These are phyloP conservation scores for Backusella mclennaniae DNA, from an alignment of 192 early-diverging fungal species.

Conservation along the genomic window DNA sequence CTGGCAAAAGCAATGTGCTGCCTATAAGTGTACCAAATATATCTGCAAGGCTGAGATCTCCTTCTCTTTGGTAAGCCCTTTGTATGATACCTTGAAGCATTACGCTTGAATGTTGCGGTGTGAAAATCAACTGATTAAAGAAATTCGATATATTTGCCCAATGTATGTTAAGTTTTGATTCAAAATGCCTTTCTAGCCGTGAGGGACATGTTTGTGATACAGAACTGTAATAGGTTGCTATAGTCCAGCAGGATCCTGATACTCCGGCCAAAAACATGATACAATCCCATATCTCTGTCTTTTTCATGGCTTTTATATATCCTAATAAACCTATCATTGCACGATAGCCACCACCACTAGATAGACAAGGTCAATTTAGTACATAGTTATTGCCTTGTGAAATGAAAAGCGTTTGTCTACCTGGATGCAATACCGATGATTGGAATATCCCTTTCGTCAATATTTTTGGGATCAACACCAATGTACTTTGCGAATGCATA, in stretches of 20 bases:
- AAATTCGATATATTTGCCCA: slow-evolving; percentile 46
- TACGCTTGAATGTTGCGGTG: slow-evolving; percentile 12
- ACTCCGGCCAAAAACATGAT: slow-evolving; percentile 71
- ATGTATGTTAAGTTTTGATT: slow-evolving; percentile 44
- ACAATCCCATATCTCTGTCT: slow-evolving; percentile 65
- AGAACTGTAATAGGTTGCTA: slow-evolving; percentile 48
- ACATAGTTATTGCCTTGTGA: neutral
- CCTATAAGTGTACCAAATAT: slow-evolving; percentile 55
- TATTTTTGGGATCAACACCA: slow-evolving; percentile 55
- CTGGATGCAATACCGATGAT: slow-evolving; percentile 66
- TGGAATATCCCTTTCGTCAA: slow-evolving; percentile 70
- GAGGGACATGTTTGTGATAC: slow-evolving; percentile 37
- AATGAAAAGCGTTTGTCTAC: slow-evolving; percentile 13
- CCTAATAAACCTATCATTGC: slow-evolving; percentile 65
- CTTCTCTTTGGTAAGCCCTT: slow-evolving; percentile 24
- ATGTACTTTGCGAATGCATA: slow-evolving; percentile 76
- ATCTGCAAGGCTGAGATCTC: slow-evolving; percentile 49
- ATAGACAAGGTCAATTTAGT: neutral
- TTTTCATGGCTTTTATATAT: slow-evolving; percentile 65
- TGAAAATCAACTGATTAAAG: neutral
- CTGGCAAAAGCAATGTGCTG: slow-evolving; percentile 38
- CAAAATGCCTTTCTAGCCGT: slow-evolving; percentile 34
- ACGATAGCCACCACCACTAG: slow-evolving; percentile 77
- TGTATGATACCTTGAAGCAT: slow-evolving; percentile 28
- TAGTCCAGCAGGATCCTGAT: slow-evolving; percentile 63